Base-by-base conservation (phyloP, 106 monocot genomes). In the Apostasia ramifera region DNA sequence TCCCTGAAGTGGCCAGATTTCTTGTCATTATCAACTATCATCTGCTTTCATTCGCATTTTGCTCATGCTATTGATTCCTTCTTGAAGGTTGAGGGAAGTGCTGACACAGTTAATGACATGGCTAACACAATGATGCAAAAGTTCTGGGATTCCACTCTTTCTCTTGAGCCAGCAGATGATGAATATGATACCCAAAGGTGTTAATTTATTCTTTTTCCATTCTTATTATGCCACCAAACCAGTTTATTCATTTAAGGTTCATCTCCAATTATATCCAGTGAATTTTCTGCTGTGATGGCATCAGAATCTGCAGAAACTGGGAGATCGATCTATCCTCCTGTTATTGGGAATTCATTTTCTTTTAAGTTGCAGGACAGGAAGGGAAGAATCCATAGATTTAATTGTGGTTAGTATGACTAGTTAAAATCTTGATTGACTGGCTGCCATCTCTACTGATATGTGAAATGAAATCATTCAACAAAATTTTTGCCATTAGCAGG, bases 91-190 rank as follows among this genome's bases (percentile, higher is more conserved):
- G 89, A 92, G 45, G 95, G 92, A 68, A 86, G 86, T 44, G 8
- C 73, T 69, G 92, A 73, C 43, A 57, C 79, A 63, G 80, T 64
- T 53, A 97, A 87, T 85, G 89, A 81, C 59, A 80, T 74, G 75
- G 86, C 88, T 69, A 84, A 67, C 70, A 85, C 92, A 50, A 87
- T 89, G 81, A 89, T 97, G 87, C 92, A 97, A 12, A 97, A 89
- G 79, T 97, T 92, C 68, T 92, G 86, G 97, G 97, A 97, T 74
- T 97, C 97, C 52, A 84, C 92, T 53, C 85, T 97, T 79, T 84
- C 86, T 71, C 63, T 97, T 57, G 97, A 97, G 7, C 92, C 86
- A 40, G 79, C 86, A 52, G 86, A 92, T 68, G 92, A 92, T 42
- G 92, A 97, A 66, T 82, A 41, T 83, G 92, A 92, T 71, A 82